Base-by-base conservation (phyloP, 1,284 basidiomycete genomes). In the Golubevia pallescens region DNA sequence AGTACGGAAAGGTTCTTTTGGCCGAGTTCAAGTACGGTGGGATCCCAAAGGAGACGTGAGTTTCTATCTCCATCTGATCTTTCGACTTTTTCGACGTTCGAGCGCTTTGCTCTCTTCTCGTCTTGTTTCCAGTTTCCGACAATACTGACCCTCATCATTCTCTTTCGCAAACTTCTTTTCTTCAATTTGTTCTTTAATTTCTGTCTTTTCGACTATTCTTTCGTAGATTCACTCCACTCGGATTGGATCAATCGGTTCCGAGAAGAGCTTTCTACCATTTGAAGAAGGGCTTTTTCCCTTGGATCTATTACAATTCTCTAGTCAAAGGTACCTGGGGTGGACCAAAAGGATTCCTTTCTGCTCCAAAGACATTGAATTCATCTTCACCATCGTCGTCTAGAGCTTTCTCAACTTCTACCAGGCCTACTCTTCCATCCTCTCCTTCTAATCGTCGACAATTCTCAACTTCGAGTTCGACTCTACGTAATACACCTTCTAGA, bases 11-110 rank as follows among this genome's bases (percentile, higher is more conserved):
- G 87, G 88, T 97, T 63, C 90, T 97, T 89, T 88, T 97, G 66
- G 92, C 93, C 42, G 96, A 98, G 87, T 90, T 90, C 86, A 88
- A 87, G 86, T 98, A 98, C 86, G 94, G 92, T 32, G 86, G 90
- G 5, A 89, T 91, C 82, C 93, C 94, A 3, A 92, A 94, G 74
- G 96, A 98, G 87, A 90, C 93, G 0, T 97, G 97, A 80, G 87
- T 89, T 23, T 75, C 86, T 5, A 86, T 89, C 69, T 86, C 93
- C 64, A 89, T 89, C 21, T 78, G 86, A 19, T 90, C 42, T 54
- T 63, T 20, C 16, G 57, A 16, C n/a, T 21, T 53, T n/a, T 65
- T 62, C 58, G 61, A 57, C 20, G 34, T 61, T 64, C 38, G n/a
- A n/a, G n/a, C n/a, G n/a, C n/a, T n/a, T n/a, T n/a, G n/a, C n/a